Evolutionary conservation across 2,329 filamentous ascomycete genomes (phyloP).

Genomic region (Fulvia fulva): DNA sequence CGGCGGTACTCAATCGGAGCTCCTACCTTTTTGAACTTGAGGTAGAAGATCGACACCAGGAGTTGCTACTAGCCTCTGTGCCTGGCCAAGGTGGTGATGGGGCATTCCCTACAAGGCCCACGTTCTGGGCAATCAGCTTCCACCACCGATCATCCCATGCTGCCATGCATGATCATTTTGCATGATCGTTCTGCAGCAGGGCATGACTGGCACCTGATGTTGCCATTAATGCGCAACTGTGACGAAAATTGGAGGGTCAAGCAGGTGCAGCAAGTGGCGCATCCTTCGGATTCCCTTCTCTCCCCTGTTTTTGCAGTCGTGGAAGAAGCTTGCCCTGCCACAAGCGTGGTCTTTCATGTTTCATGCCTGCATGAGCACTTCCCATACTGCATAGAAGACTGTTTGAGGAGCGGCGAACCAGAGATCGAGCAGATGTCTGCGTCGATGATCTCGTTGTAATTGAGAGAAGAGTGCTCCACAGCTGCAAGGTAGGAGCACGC

Average conservation of each 20-base stretch:
- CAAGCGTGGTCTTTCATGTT: conserved; percentile 15
- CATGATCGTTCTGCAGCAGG: conserved; percentile 1
- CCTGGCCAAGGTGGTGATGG: conserved; percentile 13
- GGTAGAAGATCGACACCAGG: conserved; percentile 22
- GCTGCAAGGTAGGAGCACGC: conserved; percentile 14
- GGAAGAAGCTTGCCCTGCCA: conserved; percentile 5
- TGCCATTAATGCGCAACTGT: not conserved
- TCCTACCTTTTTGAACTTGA: conserved; percentile 27
- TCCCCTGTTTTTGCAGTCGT: conserved; percentile 2
- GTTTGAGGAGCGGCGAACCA: not conserved
- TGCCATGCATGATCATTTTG: conserved; percentile 6
- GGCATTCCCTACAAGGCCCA: conserved; percentile 8
- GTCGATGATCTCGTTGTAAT: conserved; percentile 3
- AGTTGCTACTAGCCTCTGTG: conserved; percentile 19
- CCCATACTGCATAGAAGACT: not conserved
- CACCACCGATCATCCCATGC: conserved; percentile 11
- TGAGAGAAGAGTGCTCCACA: conserved; percentile 10
- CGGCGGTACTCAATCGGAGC: conserved; percentile 32
- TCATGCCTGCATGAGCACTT: conserved; percentile 13
- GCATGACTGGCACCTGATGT: conserved; percentile 1
- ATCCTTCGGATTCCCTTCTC: conserved; percentile 12
- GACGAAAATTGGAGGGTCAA: conserved; percentile 1
- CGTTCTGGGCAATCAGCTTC: conserved; percentile 14
- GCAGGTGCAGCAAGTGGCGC: conserved; percentile 3
- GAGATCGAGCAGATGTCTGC: not conserved